Conservation (phyloP, 2,329 filamentous ascomycete genomes). For the Verticillium alfalfae region DNA sequence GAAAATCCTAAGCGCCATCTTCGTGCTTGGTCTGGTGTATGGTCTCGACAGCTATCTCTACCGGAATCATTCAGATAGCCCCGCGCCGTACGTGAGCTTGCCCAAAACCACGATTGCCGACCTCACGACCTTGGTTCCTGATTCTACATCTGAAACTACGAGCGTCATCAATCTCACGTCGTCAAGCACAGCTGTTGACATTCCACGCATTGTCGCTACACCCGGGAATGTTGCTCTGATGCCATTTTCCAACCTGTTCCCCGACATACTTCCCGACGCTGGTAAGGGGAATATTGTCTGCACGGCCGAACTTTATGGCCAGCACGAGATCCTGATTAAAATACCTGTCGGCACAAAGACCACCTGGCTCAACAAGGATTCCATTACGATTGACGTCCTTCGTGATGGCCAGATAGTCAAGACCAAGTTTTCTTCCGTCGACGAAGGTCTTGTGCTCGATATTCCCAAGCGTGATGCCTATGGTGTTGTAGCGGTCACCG, state of each 20-base stretch:
- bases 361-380: slow-evolving; percentile 50
- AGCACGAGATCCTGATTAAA: slow-evolving; percentile 47
- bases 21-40: background rate
- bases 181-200: slow-evolving; percentile 27
- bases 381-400: slow-evolving; percentile 49
- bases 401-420: slow-evolving; percentile 41
- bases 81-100: background rate
- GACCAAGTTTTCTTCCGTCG: slow-evolving; percentile 39
- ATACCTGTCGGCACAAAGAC: slow-evolving; percentile 45
- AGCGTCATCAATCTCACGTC: slow-evolving; percentile 30
- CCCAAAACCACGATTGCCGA: slow-evolving; percentile 10
- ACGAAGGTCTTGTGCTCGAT: slow-evolving; percentile 47
- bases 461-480: slow-evolving; percentile 49
- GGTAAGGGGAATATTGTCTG: slow-evolving; percentile 30
- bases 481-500: slow-evolving; percentile 51
- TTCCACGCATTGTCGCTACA: slow-evolving; percentile 16
- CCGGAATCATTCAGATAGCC: background rate
- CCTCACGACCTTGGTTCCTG: slow-evolving; percentile 7
- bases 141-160: slow-evolving; percentile 22
- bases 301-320: slow-evolving; percentile 37
- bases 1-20: background rate
- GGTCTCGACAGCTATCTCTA: background rate
- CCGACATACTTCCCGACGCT: slow-evolving; percentile 23
- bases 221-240: slow-evolving; percentile 20
- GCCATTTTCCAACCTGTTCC: slow-evolving; percentile 33